phyloP scores from a whole-genome alignment of 108 stramenopile species.

The Nitzschia sp. region DNA sequence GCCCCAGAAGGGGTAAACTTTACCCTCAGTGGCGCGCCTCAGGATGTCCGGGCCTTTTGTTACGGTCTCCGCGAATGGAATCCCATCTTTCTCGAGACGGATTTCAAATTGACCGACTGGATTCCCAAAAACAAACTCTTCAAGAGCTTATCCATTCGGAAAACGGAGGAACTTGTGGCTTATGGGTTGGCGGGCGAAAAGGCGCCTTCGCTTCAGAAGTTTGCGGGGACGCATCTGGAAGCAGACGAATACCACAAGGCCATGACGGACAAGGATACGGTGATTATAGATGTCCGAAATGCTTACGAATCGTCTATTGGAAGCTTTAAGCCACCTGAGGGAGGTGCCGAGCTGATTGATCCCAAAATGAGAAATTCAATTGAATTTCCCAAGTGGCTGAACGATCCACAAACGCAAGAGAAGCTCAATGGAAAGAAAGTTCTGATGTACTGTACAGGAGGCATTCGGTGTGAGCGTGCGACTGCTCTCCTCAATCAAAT shows the following conservation, averaged over 20 bases:
- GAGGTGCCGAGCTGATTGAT: slow-evolving; percentile 67
- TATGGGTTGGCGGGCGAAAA: slow-evolving; percentile 71
- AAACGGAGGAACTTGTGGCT: slow-evolving; percentile 72
- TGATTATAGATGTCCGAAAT: slow-evolving; percentile 86
- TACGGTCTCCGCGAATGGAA: slow-evolving; percentile 50
- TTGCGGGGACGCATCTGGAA: slow-evolving; percentile 67
- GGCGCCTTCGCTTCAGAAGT: slow-evolving; percentile 55
- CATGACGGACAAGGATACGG: slow-evolving; percentile 65
- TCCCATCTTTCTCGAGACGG: slow-evolving; percentile 58
- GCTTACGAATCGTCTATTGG: slow-evolving; percentile 77
- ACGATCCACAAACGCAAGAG: slow-evolving; percentile 55
- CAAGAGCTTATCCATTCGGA: slow-evolving; percentile 52
- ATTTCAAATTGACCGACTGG: slow-evolving; percentile 77
- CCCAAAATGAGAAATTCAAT: slow-evolving; percentile 73
- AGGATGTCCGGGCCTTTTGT: slow-evolving; percentile 55
- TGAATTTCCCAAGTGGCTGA: slow-evolving; percentile 81
- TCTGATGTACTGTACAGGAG: slow-evolving; percentile 72
- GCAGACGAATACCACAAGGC: slow-evolving; percentile 77
- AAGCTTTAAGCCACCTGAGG: slow-evolving; percentile 56
- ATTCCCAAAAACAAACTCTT: slow-evolving; percentile 57
- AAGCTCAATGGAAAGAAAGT: slow-evolving; percentile 74
- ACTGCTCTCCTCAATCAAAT: slow-evolving; percentile 74
- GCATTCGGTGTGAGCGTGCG: slow-evolving; percentile 80
- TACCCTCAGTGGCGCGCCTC: slow-evolving; percentile 64
- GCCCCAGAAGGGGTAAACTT: slow-evolving; percentile 85